Conservation (phyloP, 1,139 yeast genomes). For the Candida sp. region DNA sequence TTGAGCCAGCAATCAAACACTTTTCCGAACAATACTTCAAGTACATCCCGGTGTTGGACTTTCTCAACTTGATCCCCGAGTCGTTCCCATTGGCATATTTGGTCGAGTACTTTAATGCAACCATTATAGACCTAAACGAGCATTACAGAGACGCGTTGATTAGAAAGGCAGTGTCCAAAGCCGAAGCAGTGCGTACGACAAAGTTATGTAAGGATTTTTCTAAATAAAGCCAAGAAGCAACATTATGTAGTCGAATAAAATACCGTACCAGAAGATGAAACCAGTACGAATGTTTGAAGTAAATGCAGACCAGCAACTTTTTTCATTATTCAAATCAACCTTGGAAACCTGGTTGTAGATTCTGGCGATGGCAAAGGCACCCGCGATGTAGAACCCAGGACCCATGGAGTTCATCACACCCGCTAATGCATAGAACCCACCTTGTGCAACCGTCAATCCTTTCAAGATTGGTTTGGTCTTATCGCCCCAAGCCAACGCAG, state of each 20-base stretch:
- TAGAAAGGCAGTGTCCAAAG: slow-evolving; percentile 32
- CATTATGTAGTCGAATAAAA: slow-evolving; percentile 72
- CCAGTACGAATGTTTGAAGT: slow-evolving; percentile 83
- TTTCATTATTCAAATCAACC: slow-evolving; percentile 81
- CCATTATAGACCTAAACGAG: slow-evolving; percentile 25
- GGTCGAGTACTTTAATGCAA: slow-evolving; percentile 27
- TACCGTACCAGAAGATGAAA: slow-evolving; percentile 75
- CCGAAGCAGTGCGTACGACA: slow-evolving; percentile 22
- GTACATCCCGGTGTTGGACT: slow-evolving; percentile 26
- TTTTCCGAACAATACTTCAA: slow-evolving; percentile 29
- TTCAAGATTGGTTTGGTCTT: slow-evolving; percentile 72
- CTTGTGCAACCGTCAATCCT: slow-evolving; percentile 69
- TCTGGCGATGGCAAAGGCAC: slow-evolving; percentile 71
- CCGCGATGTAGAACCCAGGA: slow-evolving; percentile 76
- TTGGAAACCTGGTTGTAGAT: slow-evolving; percentile 65
- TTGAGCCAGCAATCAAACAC: slow-evolving; percentile 30
- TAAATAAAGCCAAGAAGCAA: slow-evolving; percentile 48
- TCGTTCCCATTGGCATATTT: slow-evolving; percentile 35
- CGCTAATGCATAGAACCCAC: slow-evolving; percentile 64
- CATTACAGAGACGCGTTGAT: slow-evolving; percentile 22
- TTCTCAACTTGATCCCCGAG: slow-evolving; percentile 34
- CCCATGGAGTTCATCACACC: slow-evolving; percentile 88
- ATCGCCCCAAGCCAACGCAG: slow-evolving; percentile 94
- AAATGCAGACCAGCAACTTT: slow-evolving; percentile 83
- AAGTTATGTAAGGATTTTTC: slow-evolving; percentile 16